Conservation (phyloP, 768 basidiomycete species). For the Flagelloscypha sp. region DNA sequence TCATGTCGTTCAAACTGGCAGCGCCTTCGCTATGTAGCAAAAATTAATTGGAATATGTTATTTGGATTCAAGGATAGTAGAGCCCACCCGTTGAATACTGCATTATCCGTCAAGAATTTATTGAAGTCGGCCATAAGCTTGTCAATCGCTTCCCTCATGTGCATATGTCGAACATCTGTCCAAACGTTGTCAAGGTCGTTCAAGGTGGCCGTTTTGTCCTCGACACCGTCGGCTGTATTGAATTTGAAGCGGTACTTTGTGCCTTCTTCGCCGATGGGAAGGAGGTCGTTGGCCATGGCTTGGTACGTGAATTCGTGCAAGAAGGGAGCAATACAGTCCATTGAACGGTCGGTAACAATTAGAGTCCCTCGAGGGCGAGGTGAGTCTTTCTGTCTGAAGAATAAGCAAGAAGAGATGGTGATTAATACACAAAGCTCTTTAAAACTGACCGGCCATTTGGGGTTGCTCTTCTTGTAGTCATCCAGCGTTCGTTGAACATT, state of each 20-base stretch:
- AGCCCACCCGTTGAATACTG: conserved; percentile 82
- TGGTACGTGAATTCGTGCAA: conserved; percentile 99
- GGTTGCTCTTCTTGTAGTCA: conserved; percentile 77
- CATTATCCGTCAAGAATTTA: conserved; percentile 88
- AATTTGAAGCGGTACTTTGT: conserved; percentile 92
- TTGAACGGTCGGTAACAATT: conserved; percentile 91
- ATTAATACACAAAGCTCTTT: conserved; percentile 1
- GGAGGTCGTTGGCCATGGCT: conserved; percentile 94
- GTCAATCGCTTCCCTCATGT: conserved; percentile 98
- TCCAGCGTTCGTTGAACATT: conserved; percentile 81
- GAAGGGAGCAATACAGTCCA: conserved; percentile 88
- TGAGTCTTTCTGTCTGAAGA: conserved; percentile 45
- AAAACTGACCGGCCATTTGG: conserved; percentile 77
- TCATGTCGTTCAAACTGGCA: conserved; percentile 93
- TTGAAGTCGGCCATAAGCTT: conserved; percentile 96
- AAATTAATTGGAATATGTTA: conserved; percentile 5
- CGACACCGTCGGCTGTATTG: conserved; percentile 78
- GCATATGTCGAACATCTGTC: conserved; percentile 91
- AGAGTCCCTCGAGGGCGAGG: conserved; percentile 70
- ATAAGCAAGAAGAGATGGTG: background rate
- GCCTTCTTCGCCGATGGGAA: conserved; percentile 84
- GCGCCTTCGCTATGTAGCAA: conserved; percentile 65
- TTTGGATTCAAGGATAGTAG: conserved; percentile 1
- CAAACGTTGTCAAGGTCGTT: conserved; percentile 85
- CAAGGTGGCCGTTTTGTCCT: conserved; percentile 83